Base-by-base conservation (phyloP, 148 eudicot species). In the Rhododendron ovatum region DNA sequence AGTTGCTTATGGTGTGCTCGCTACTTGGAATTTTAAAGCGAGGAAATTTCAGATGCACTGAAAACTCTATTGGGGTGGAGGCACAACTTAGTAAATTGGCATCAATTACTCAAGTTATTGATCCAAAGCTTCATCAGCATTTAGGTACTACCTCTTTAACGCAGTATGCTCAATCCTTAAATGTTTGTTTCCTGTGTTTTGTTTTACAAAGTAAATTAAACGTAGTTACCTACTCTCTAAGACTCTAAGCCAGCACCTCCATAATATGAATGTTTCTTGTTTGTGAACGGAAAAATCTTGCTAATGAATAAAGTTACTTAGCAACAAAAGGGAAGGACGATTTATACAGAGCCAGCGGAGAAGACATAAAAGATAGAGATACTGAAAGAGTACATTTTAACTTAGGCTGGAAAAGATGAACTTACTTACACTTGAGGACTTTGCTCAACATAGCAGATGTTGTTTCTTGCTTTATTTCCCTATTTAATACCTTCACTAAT, bases 41-140 rank as follows among this genome's bases (percentile, higher is more conserved):
- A 91, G 98, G 95, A 90, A 97, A 97, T 89, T 97, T 97, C 93
- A 94, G 93, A 93, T 93, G 93, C 90, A 94, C 94, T 63, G 99
- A 93, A 84, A 93, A 93, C 84, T 94, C 98, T 51, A 93, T 97
- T 86, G 99, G 99, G 35, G 99, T 97, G 84, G 98, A 95, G 92
- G 84, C 92, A 80, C 99, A 97, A 88, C 98, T 97, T 77, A 88
- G 86, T 85, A 93, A 91, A 89, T 90, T 97, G 89, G 96, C 99
- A 86, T 86, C 96, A 79, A 88, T 97, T 83, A 95, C 96, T 79
- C 98, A 97, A 93, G 93, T 93, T 87, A 88, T 94, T 88, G 99
- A 97, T 90, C 99, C 99, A 81, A 97, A 97, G 88, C 99, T 97
- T 89, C 99, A 97, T 91, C 95, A 93, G 82, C 99, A 95, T 90